Evolutionary conservation across 805 yeast species (phyloP).

Genomic region (Candida pseudofarinosa): DNA sequence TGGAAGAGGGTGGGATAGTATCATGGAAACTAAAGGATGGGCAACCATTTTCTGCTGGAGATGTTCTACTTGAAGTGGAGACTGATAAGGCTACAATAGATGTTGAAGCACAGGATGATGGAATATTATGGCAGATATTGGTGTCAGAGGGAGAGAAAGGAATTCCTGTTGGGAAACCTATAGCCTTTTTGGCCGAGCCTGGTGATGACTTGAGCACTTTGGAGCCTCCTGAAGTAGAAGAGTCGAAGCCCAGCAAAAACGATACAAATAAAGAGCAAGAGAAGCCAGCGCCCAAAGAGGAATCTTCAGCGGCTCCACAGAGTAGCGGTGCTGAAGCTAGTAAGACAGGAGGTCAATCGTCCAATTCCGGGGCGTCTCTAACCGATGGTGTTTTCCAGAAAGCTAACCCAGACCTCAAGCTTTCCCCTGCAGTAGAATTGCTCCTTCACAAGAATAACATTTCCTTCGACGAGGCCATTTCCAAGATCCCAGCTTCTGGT

Average conservation of each 20-base stretch:
- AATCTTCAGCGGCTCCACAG: slow-evolving; percentile 8
- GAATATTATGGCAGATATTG: slow-evolving; percentile 73
- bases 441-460: slow-evolving; percentile 61
- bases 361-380: background rate
- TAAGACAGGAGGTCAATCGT: background rate
- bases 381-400: slow-evolving; percentile 18
- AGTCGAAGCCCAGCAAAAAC: slow-evolving; percentile 16
- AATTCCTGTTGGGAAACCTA: slow-evolving; percentile 81
- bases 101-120: slow-evolving; percentile 91
- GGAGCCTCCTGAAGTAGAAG: slow-evolving; percentile 49
- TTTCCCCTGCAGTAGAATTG: slow-evolving; percentile 75
- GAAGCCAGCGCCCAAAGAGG: slow-evolving; percentile 8
- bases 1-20: slow-evolving; percentile 92
- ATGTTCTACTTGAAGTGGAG: slow-evolving; percentile 75
- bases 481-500: slow-evolving; percentile 78
- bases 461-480: slow-evolving; percentile 64
- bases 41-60: slow-evolving; percentile 75
- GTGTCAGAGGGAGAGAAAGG: slow-evolving; percentile 72
- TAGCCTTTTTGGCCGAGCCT: slow-evolving; percentile 84
- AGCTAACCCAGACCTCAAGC: slow-evolving; percentile 64
- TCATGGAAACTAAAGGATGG: slow-evolving; percentile 79
- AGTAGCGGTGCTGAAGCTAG: background rate
- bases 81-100: slow-evolving; percentile 82
- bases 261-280: slow-evolving; percentile 10
- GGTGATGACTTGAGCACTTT: slow-evolving; percentile 74